Conservation (phyloP, 768 basidiomycete species). For the Pleurotus ostreatus region DNA sequence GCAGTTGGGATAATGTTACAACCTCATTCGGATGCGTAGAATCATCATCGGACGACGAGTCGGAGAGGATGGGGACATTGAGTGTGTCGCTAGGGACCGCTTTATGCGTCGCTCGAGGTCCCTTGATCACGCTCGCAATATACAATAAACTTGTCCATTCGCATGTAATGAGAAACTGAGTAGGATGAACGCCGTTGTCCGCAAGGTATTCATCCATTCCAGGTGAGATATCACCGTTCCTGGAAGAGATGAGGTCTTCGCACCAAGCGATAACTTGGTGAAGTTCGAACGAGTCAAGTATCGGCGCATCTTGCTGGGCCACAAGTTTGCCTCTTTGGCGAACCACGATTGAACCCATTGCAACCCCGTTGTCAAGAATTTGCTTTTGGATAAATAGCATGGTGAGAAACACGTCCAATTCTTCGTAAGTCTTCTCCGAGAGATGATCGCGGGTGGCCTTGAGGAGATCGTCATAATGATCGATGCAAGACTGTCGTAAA, state of each 20-base stretch:
- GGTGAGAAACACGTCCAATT: conserved; percentile 56
- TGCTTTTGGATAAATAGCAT: conserved; percentile 67
- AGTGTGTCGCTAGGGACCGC: conserved; percentile 27
- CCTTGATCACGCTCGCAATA: conserved; percentile 54
- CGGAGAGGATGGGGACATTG: conserved; percentile 27
- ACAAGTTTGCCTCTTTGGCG: conserved; percentile 27
- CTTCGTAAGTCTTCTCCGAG: conserved; percentile 54
- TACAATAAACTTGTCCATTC: conserved; percentile 66
- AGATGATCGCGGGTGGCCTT: conserved; percentile 43
- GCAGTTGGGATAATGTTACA: conserved; percentile 54
- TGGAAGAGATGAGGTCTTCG: conserved; percentile 44
- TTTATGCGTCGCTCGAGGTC: conserved; percentile 25
- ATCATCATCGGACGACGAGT: conserved; percentile 16
- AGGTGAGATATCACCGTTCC: conserved; percentile 36
- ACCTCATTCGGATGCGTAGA: conserved; percentile 50
- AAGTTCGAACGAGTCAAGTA: conserved; percentile 55
- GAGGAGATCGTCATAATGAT: conserved; percentile 44
- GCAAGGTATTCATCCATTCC: conserved; percentile 49
- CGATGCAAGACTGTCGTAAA: conserved; percentile 56
- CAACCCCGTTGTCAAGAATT: conserved; percentile 62
- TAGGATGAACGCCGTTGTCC: conserved; percentile 38
- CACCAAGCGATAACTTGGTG: conserved; percentile 49
- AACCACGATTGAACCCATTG: conserved; percentile 61
- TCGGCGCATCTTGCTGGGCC: conserved; percentile 23
- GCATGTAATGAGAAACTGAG: conserved; percentile 53